Evolutionary conservation across 2,329 filamentous ascomycete species (phyloP).

Genomic region (Zasmidium cellare): DNA sequence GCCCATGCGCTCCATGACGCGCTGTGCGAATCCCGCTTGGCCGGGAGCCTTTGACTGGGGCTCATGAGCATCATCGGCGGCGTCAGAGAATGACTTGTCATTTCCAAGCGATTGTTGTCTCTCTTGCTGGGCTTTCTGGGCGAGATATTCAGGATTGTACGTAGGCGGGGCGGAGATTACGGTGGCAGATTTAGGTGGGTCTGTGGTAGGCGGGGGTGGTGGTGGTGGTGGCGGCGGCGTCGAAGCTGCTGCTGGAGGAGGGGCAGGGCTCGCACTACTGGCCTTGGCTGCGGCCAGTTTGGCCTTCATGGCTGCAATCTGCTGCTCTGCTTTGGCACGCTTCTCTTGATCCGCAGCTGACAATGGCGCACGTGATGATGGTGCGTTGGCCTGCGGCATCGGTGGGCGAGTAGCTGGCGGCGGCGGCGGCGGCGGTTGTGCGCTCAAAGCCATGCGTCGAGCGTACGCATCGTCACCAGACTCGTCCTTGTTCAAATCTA

Average conservation of each 20-base stretch:
- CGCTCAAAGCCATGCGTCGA: slow-evolving; percentile 60
- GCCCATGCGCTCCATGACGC: slow-evolving; percentile 90
- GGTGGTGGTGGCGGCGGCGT: slow-evolving; percentile 16
- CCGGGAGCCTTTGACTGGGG: slow-evolving; percentile 69
- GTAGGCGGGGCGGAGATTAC: slow-evolving; percentile 19
- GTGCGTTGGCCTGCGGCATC: no score
- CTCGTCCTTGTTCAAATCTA: slow-evolving; percentile 54
- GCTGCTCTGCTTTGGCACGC: slow-evolving; percentile 22
- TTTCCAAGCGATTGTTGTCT: slow-evolving; percentile 43
- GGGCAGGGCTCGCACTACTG: slow-evolving; percentile 5
- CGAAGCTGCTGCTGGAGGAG: slow-evolving; percentile 8
- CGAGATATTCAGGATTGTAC: slow-evolving; percentile 18
- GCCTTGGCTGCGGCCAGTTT: slow-evolving; percentile 20
- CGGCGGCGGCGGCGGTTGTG: slow-evolving; percentile 24
- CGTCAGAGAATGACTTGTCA: not conserved
- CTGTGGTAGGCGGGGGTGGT: no score
- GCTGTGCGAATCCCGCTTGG: slow-evolving; percentile 80
- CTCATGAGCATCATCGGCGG: slow-evolving; percentile 27
- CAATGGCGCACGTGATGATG: slow-evolving; percentile 28
- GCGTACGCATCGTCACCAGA: slow-evolving; percentile 71
- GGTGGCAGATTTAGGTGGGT: not conserved
- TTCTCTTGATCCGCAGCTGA: slow-evolving; percentile 17
- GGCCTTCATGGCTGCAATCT: slow-evolving; percentile 27
- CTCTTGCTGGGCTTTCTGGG: slow-evolving; percentile 27
- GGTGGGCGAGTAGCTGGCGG: slow-evolving; percentile 5